Percentiles rank a stretch among this genome's conserved stretches.
phyloP scores from a whole-genome alignment of 2,329 filamentous ascomycete species.

The Dactylellina parvicollis region DNA sequence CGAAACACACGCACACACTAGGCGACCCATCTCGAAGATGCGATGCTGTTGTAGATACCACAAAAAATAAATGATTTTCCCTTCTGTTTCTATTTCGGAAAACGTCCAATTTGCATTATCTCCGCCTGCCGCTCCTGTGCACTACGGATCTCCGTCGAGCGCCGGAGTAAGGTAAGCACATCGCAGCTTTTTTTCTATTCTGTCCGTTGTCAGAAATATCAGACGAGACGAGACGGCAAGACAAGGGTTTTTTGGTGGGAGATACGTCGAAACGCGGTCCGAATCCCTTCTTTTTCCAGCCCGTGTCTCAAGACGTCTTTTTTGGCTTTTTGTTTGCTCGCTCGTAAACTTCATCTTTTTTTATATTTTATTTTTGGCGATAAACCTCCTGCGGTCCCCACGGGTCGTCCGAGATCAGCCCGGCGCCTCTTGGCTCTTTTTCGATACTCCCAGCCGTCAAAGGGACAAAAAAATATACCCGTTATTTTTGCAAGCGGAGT shows the following conservation, averaged over 20 bases:
- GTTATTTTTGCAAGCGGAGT: too few relatives aligned
- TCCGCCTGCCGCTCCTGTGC: constrained; percentile 30
- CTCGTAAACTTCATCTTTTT: constrained; percentile 15
- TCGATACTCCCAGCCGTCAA: neutral
- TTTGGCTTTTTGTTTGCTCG: neutral
- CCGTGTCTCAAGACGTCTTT: too few relatives aligned
- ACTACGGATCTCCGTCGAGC: constrained; percentile 23
- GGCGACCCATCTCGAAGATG: too few relatives aligned
- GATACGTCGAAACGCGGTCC: constrained; percentile 32
- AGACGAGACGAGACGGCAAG: constrained; percentile 11
- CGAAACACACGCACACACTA: too few relatives aligned
- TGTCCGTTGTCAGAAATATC: neutral
- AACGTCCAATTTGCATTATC: constrained; percentile 33
- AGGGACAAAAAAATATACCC: constrained; percentile 1
- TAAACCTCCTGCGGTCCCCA: constrained; percentile 11
- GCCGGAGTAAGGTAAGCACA: constrained; percentile 2
- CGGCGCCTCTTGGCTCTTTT: constrained; percentile 1
- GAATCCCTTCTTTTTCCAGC: constrained; percentile 14
- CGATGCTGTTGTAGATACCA: too few relatives aligned
- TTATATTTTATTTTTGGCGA: constrained; percentile 15
- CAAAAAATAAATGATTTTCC: too few relatives aligned
- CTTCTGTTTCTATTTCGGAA: constrained; percentile 1
- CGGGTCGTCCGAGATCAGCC: constrained; percentile 28
- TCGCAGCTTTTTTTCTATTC: neutral
- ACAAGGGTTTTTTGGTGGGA: neutral